Evolutionary conservation across 495 filamentous ascomycete species (phyloP).

Genomic region (Extremus antarcticus): DNA sequence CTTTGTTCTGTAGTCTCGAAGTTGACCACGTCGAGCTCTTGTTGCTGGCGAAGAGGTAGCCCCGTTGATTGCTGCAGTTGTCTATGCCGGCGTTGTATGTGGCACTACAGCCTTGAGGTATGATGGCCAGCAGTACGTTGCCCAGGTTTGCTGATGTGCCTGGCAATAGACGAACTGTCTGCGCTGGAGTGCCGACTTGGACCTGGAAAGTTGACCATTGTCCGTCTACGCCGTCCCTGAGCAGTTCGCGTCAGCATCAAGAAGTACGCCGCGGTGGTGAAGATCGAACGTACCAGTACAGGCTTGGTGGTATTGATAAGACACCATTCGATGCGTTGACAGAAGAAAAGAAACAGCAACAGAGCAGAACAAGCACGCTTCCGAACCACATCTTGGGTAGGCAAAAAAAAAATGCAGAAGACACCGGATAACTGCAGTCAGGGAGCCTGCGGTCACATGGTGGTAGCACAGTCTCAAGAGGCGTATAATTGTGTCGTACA

Average conservation of each 20-base stretch:
- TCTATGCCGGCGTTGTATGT: constrained; percentile 14
- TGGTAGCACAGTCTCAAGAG: too few species aligned
- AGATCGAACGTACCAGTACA: neutral
- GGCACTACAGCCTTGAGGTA: constrained; percentile 30
- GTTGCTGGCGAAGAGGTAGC: constrained; percentile 25
- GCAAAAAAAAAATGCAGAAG: neutral
- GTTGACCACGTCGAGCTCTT: constrained; percentile 24
- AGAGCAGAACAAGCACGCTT: neutral
- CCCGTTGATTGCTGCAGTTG: constrained; percentile 26
- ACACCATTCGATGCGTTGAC: neutral
- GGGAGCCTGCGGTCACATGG: neutral
- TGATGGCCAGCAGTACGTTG: constrained; percentile 26
- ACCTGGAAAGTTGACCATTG: constrained; percentile 30
- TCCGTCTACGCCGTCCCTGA: constrained; percentile 21
- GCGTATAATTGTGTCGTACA: too few species aligned
- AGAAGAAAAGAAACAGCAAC: neutral
- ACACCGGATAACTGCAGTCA: neutral
- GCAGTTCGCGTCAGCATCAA: neutral
- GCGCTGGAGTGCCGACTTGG: constrained; percentile 30
- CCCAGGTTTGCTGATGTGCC: constrained; percentile 25
- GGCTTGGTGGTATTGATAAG: neutral
- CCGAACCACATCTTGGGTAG: neutral
- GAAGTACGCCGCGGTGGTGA: neutral
- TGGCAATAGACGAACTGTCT: constrained; percentile 22
- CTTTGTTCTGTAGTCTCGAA: constrained; percentile 5